Conservation (phyloP, 2,329 filamentous ascomycete species). For the Diaporthe helianthi region DNA sequence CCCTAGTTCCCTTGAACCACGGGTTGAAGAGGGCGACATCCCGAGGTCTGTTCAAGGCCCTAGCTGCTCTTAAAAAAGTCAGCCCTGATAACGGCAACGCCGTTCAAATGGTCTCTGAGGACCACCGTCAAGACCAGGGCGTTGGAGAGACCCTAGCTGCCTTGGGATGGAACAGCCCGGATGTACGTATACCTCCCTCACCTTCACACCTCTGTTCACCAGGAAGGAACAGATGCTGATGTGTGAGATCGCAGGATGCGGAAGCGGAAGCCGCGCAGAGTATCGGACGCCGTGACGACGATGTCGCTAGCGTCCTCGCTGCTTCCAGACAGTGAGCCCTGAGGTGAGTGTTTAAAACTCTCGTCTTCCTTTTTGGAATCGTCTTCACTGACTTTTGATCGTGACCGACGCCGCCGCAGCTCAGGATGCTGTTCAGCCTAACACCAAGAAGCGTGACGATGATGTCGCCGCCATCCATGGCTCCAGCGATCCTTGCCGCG, state of each 20-base stretch:
- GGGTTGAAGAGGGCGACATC: conserved; percentile 16
- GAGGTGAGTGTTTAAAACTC: not conserved
- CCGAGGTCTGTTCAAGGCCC: no score
- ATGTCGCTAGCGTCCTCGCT: conserved; percentile 13
- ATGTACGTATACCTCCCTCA: no score
- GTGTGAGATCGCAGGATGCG: not conserved
- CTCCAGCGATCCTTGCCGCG: conserved; percentile 15
- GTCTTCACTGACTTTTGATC: not conserved
- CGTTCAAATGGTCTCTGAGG: conserved; percentile 25
- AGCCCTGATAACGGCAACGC: conserved; percentile 27
- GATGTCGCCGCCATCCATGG: conserved; percentile 19
- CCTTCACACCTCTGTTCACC: no score
- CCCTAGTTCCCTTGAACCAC: not conserved
- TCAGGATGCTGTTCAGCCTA: not conserved
- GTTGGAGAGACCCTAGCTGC: not conserved
- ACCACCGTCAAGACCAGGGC: conserved; percentile 17
- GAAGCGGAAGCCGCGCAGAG: conserved; percentile 16
- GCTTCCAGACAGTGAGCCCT: conserved; percentile 16
- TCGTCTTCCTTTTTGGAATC: not conserved
- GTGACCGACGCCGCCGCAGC: conserved; percentile 18
- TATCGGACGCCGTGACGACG: conserved; percentile 29
- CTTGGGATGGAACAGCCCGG: conserved; percentile 28
- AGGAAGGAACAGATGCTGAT: not conserved
- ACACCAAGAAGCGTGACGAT: conserved; percentile 15
- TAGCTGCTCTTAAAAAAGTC: conserved; percentile 5